Base-by-base conservation (phyloP, 179 eudicot genomes). In the Nepenthes alata region DNA sequence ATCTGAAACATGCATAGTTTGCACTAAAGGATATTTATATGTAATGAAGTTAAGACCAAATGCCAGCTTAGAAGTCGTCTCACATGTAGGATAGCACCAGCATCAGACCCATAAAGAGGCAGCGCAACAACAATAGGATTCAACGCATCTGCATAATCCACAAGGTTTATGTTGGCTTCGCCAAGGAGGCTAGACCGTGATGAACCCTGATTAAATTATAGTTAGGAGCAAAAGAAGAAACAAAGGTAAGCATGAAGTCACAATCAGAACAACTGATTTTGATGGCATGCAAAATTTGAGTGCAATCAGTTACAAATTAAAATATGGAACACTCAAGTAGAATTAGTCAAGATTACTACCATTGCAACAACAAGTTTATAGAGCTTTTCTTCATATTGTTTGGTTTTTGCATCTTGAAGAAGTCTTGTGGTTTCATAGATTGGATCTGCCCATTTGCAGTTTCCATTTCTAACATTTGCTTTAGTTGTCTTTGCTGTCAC, bases 371-470 rank as follows among this genome's bases (percentile, higher is more conserved):
- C 74, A 81, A 94, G 83, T 78, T 79, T 90, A 80, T 90, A 94
- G 45, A 94, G 77, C 77, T 87, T 94, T 57, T 85, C 99, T 67
- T 87, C 97, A 67, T 70, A 85, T 65, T 83, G 87, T 69, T 85
- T 94, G 68, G 78, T 87, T 73, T 79, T 85, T 59, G 82, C 64
- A 71, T 94, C 97, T 68, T 80, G 87, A 15, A 94, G 91, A 82
- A 94, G 96, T 70, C 91, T 82, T 58, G 99, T 84, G 50, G 89
- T 87, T 82, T 94, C 99, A 80, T 94, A 94, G 14, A 94, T 90
- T 57, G 99, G 99, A 84, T 94, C 99, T 35, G 75, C 81, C 99
- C 99, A 94, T 81, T 90, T 90, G 78, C 99, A 94, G 49, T 78
- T 73, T 55, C 97, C 97, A 75, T 94, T 94, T 80, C 97, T 87